Evolutionary conservation across 2,329 filamentous ascomycete species (phyloP).

Genomic region (Malbranchea zuffiana): DNA sequence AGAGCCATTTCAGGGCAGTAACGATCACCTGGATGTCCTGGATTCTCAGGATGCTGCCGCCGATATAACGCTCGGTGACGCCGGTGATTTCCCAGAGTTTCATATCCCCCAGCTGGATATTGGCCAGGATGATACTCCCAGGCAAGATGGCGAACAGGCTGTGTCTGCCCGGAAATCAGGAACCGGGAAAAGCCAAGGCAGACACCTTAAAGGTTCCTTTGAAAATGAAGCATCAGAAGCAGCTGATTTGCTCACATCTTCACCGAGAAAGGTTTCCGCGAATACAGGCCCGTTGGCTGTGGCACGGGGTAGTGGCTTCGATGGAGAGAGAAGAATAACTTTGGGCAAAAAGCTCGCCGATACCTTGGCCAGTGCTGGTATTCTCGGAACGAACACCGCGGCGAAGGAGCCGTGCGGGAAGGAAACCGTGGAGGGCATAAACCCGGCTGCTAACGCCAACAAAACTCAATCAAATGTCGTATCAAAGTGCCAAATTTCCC

Average conservation of each 20-base stretch:
- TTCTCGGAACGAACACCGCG: neutral
- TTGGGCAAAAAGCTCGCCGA: constrained; percentile 8
- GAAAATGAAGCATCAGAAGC: neutral
- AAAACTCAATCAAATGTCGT: too few relatives aligned
- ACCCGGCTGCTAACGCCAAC: neutral
- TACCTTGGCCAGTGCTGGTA: constrained; percentile 5
- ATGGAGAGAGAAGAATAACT: neutral
- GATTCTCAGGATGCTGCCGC: too few relatives aligned
- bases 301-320: neutral
- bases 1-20: neutral
- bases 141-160: neutral
- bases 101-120: neutral
- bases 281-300: neutral
- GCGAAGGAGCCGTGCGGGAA: neutral
- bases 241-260: neutral
- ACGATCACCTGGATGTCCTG: too few relatives aligned
- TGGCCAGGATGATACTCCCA: neutral
- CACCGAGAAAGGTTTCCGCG: neutral
- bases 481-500: constrained; percentile 14
- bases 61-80: neutral
- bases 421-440: neutral
- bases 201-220: too few relatives aligned
- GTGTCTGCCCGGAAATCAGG: neutral
- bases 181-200: neutral
- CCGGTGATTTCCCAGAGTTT: neutral